Conservation (phyloP, 495 filamentous ascomycete species). For the Daldinia bambusicola region DNA sequence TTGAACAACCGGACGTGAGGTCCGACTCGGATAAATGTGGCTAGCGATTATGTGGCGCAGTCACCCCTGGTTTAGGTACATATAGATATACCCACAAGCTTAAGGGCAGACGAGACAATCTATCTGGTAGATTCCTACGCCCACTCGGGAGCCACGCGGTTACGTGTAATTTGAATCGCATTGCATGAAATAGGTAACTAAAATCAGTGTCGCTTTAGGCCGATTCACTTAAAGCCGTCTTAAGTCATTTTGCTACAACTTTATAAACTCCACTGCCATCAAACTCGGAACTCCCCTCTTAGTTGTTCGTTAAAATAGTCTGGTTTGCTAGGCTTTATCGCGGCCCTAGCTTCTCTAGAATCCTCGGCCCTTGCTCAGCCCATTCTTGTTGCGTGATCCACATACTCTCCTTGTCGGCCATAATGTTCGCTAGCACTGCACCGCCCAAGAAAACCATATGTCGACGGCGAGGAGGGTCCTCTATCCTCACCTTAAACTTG, state of each 20-base stretch:
- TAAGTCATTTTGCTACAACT: slow-evolving; percentile 33
- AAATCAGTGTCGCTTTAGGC: slow-evolving; percentile 4
- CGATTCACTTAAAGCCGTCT: slow-evolving; percentile 31
- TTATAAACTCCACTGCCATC: slow-evolving; percentile 39
- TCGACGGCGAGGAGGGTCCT: slow-evolving; percentile 92
- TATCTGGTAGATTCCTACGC: not conserved
- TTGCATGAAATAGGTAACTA: slow-evolving; percentile 6
- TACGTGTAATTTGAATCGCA: not conserved
- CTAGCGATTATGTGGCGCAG: slow-evolving; percentile 34
- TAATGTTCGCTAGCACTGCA: slow-evolving; percentile 96
- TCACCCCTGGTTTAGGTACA: slow-evolving; percentile 26
- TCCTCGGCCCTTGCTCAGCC: slow-evolving; percentile 89
- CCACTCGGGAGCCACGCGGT: not conserved
- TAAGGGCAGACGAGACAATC: not conserved
- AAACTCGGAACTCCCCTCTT: slow-evolving; percentile 21
- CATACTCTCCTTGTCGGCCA: slow-evolving; percentile 98
- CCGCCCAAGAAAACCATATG: slow-evolving; percentile 99
- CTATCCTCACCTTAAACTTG: slow-evolving; percentile 99
- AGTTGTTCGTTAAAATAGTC: not conserved
- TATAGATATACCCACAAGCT: not conserved
- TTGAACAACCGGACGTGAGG: not conserved
- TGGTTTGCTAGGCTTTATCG: slow-evolving; percentile 58
- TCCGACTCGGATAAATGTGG: slow-evolving; percentile 15
- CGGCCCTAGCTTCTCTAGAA: slow-evolving; percentile 89
- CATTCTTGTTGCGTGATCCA: slow-evolving; percentile 98